Evolutionary conservation across 441 rosid species (phyloP).

Genomic region (Hypseocharis bilobata): DNA sequence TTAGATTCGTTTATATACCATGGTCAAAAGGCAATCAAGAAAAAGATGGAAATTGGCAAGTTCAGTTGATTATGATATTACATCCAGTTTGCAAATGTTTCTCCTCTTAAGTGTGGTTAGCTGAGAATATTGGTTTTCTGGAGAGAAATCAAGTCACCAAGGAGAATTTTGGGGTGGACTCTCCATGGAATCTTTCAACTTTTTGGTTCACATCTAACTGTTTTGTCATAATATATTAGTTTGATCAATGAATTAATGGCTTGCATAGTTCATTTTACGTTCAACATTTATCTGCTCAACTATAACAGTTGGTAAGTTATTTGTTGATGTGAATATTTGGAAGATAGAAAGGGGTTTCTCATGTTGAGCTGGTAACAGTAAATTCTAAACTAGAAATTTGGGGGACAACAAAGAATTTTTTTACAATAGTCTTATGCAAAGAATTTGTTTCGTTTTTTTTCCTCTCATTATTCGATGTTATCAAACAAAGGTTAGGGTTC

Average conservation of each 20-base stretch:
- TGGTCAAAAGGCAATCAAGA: constrained; percentile 86
- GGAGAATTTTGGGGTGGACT: constrained; percentile 12
- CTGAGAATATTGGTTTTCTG: constrained; percentile 10
- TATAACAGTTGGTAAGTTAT: constrained; percentile 1
- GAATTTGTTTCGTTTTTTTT: too few relatives aligned
- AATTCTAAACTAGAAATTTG: too few relatives aligned
- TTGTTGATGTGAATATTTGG: constrained; percentile 11
- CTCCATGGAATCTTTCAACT: too few relatives aligned
- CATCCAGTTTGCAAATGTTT: neutral
- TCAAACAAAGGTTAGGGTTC: too few relatives aligned
- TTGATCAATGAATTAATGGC: constrained; percentile 23
- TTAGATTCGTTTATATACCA: constrained; percentile 81
- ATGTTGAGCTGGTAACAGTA: too few relatives aligned
- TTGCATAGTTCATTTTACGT: constrained; percentile 8
- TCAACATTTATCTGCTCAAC: neutral
- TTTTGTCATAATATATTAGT: constrained; percentile 16
- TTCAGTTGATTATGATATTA: constrained; percentile 43
- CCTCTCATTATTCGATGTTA: too few relatives aligned
- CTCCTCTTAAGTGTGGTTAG: constrained; percentile 3
- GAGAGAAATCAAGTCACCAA: constrained; percentile 11
- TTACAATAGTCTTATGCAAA: too few relatives aligned
- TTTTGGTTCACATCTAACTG: constrained; percentile 19
- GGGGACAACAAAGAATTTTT: too few relatives aligned
- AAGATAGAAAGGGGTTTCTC: constrained; percentile 4
- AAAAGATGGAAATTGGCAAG: constrained; percentile 90